Base-by-base conservation (phyloP, 148 eudicot genomes). In the Talinum fruticosum region DNA sequence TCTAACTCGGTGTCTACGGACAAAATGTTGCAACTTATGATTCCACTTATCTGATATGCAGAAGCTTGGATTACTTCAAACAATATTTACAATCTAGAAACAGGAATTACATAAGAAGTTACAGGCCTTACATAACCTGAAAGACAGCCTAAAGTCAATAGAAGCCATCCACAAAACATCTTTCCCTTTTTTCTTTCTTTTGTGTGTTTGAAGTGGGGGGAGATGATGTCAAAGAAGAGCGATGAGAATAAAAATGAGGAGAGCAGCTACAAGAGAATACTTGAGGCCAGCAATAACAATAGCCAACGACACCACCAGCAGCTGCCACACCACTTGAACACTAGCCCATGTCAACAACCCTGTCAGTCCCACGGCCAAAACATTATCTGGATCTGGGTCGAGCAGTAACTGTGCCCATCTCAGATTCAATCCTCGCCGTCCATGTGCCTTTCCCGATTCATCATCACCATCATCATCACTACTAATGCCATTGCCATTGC, bases 261-360 rank as follows among this genome's bases (percentile, higher is more conserved):
- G 85, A 69, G 93, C 95, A 75, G 97, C 98, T 26, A 94, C 87
- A 34, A 94, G 79, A 13, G 97, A 87, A 57, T 92, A 94, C 82
- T 94, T 94, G 2, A 94, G 84, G 28, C 95, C 98, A 76, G 97
- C 93, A 24, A 92, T 61, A 26, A 92, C 51, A 14, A 90, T 90
- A 6, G 98, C 92, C 34, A 88, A 30, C 4, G 97, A 88, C 54
- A 92, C 90, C 5, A 87, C 81, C 47, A 94, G 51, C 45, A 94
- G 80, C 86, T 94, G 97, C 98, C 97, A 92, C 79, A 94, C 73
- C 19, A 94, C 93, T 72, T 87, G 94, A 36, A 86, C 97, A 65
- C 98, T 90, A 13, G 98, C 98, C 97, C 90, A 94, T 16, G 94
- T 86, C 77, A 94, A 83, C 38, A 90, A 74, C 7, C 97, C 98